A percentile compares a stretch with the other conserved stretches of the same genome.
Evolutionary conservation across 1,284 basidiomycete genomes (phyloP).

Genomic region (Puccinia novopanici): DNA sequence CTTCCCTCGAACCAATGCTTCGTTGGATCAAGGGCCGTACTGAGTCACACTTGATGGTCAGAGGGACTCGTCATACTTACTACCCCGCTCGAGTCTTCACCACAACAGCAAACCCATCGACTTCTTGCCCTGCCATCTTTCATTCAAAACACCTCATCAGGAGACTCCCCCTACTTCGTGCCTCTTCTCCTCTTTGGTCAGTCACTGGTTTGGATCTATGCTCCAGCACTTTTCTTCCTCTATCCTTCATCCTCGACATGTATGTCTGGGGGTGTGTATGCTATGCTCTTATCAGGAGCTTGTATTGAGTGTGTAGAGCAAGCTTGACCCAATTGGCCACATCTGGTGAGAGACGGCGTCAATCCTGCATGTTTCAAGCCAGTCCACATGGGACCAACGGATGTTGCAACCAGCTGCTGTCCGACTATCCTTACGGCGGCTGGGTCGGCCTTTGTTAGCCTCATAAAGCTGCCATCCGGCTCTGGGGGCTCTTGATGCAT

Average conservation of each 20-base stretch:
- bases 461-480: background rate
- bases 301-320: background rate
- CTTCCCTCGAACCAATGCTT: background rate
- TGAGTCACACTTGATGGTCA: background rate
- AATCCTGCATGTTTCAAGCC: slow-evolving; percentile 10
- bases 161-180: background rate
- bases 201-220: background rate
- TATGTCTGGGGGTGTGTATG: background rate
- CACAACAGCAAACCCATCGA: background rate
- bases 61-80: background rate
- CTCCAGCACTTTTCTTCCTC: background rate
- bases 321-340: background rate
- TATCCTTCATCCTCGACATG: background rate
- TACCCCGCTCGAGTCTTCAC: background rate
- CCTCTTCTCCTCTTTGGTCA: background rate
- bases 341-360: background rate
- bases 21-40: background rate
- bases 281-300: background rate
- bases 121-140: background rate
- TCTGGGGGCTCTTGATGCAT: background rate
- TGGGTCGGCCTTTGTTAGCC: background rate
- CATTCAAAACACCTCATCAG: background rate
- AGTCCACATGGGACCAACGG: background rate
- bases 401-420: background rate
- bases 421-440: background rate